Evolutionary conservation across 78 protist genomes (phyloP).

Genomic region (Polysphondylium violaceum): DNA sequence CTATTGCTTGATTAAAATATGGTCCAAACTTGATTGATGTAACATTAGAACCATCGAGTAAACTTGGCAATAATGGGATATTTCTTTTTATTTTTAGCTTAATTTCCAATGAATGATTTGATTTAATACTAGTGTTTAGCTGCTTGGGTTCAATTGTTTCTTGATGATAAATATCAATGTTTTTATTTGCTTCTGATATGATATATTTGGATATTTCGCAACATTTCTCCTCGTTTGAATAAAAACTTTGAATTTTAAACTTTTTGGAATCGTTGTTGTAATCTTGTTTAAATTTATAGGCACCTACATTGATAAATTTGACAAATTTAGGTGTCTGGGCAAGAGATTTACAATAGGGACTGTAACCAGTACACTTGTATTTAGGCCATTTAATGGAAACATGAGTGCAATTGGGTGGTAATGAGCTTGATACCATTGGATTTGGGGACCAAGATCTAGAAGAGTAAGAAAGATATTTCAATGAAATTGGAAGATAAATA

Average conservation of each 20-base stretch:
- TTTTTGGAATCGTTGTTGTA: background rate
- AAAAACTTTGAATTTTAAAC: background rate
- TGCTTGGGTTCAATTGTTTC: background rate
- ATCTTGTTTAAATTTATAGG: background rate
- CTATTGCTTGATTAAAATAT: background rate
- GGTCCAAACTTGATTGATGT: background rate
- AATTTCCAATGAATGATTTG: too few relatives aligned
- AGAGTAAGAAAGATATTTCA: background rate
- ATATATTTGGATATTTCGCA: background rate
- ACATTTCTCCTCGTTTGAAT: background rate
- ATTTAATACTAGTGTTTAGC: too few relatives aligned
- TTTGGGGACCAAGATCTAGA: too few relatives aligned
- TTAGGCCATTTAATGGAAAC: too few relatives aligned
- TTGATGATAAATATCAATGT: background rate
- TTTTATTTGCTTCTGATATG: background rate
- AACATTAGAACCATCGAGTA: background rate
- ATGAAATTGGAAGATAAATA: background rate
- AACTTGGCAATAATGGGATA: background rate
- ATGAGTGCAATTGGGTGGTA: background rate
- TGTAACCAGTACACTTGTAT: background rate
- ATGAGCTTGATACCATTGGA: too few relatives aligned
- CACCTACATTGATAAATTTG: background rate
- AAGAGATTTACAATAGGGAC: too few relatives aligned
- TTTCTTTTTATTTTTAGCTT: too few relatives aligned
- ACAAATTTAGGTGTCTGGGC: background rate